Conservation (phyloP, 805 yeast genomes). For the Kodamaea sagamina region DNA sequence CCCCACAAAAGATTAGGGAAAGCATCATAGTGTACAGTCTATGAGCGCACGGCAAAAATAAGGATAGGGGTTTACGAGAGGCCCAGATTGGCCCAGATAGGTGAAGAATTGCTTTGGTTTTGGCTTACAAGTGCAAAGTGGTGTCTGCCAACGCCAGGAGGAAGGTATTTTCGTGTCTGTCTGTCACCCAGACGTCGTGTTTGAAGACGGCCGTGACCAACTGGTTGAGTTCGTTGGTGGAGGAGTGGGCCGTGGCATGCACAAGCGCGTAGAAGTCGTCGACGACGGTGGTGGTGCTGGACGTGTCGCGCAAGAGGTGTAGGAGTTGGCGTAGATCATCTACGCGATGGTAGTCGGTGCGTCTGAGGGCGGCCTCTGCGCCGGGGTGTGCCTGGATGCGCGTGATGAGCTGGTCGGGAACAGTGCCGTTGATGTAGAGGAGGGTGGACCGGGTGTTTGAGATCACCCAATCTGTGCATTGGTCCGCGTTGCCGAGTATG, state of each 20-base stretch:
- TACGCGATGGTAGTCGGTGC: conserved; percentile 15
- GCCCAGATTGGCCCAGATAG: too few relatives aligned
- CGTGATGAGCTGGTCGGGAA: conserved; percentile 14
- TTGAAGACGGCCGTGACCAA: conserved; percentile 11
- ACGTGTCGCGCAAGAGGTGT: background rate
- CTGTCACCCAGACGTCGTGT: conserved; percentile 10
- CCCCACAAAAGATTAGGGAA: conserved; percentile 5
- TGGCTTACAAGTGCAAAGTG: background rate
- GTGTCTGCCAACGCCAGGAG: conserved; percentile 3
- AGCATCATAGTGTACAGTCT: too few relatives aligned
- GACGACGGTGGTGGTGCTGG: conserved; percentile 5
- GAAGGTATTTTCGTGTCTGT: conserved; percentile 10
- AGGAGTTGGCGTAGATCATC: conserved; percentile 6
- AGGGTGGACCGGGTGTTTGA: background rate
- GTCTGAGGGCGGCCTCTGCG: conserved; percentile 7
- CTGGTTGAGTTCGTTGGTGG: conserved; percentile 14
- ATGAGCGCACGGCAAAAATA: too few relatives aligned
- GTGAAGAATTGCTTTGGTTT: too few relatives aligned
- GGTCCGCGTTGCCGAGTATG: background rate
- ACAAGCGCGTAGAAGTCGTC: conserved; percentile 14
- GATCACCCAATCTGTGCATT: background rate
- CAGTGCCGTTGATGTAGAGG: conserved; percentile 12
- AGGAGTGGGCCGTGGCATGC: background rate
- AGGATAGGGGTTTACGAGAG: too few relatives aligned
- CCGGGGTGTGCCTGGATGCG: conserved; percentile 3